Conservation (phyloP, 305 asterid genomes). For the Rubia peregrina region DNA sequence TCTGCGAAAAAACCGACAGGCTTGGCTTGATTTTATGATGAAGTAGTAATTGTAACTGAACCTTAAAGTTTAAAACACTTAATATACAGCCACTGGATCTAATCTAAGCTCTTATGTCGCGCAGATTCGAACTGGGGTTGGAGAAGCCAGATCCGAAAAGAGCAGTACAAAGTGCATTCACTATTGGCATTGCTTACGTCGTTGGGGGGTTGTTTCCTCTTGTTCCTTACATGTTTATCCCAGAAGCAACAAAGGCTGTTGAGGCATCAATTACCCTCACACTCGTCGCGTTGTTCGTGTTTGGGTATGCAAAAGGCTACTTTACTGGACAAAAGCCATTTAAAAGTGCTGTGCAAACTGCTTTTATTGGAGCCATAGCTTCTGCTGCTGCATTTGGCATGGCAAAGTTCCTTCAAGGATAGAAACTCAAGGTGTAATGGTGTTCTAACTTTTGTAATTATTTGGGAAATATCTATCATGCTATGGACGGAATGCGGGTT, state of each 20-base stretch:
- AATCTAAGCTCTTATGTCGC: constrained; percentile 1
- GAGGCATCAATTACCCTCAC: constrained; percentile 55
- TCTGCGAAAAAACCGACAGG: constrained; percentile 80
- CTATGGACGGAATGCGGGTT: too few relatives aligned
- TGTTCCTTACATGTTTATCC: constrained; percentile 66
- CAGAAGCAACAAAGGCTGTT: constrained; percentile 51
- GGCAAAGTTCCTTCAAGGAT: constrained; percentile 71
- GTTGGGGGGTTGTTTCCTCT: constrained; percentile 85
- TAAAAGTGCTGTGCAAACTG: constrained; percentile 65
- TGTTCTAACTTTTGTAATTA: too few relatives aligned
- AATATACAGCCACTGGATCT: not conserved
- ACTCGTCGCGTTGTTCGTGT: constrained; percentile 55
- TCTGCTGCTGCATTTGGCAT: constrained; percentile 95
- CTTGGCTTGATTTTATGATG: constrained; percentile 99
- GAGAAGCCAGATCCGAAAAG: constrained; percentile 93
- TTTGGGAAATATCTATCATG: too few relatives aligned
- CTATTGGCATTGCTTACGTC: constrained; percentile 72
- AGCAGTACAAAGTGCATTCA: constrained; percentile 76
- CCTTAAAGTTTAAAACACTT: not conserved
- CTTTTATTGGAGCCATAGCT: constrained; percentile 85
- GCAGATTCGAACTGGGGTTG: constrained; percentile 85
- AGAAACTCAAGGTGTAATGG: not conserved
- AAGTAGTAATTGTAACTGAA: constrained; percentile 33
- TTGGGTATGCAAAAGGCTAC: constrained; percentile 78
- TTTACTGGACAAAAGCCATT: constrained; percentile 74